Base-by-base conservation (phyloP, 2,329 filamentous ascomycete genomes). In the Aspergillus oerlinghausenensis region DNA sequence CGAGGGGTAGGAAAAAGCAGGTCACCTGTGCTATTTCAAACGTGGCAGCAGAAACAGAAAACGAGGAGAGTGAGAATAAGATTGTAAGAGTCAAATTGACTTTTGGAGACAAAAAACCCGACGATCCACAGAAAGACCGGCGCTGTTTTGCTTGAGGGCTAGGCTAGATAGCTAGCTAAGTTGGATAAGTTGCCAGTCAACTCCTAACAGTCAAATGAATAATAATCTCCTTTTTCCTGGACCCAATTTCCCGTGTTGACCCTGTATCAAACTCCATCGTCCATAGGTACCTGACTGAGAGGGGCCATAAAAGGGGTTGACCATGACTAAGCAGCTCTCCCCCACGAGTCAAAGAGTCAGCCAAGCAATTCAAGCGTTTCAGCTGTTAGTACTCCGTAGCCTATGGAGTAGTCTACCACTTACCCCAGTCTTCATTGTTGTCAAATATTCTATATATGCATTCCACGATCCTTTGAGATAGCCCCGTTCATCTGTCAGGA, bases 231-330 rank as follows among this genome's bases (percentile, higher is more conserved):
- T 47, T 47, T 25, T 11, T 14, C 43, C 21, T 47, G 43, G 42
- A 45, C 19, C n/a, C 42, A 19, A 19, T 45, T 45, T 45, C 42
- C 21, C 10, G 8, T 45, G 42, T 23, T 10, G 42, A 23, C 19
- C 42, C 42, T 23, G 8, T 45, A 23, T 11, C n/a, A 3, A 21
- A 9, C 11, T 14, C 25, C 25, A 26, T 26, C 7, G 25, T 7
- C 6, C 25, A 26, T 26, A 26, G 25, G 25, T 26, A 26, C 25
- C 25, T 26, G 49, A 28, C 21, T 49, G 43, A 50, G 52, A 35
- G 56, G 54, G 58, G 62, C 57, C 58, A 69, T 67, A 73, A 73
- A 73, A 73, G 71, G 71, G 71, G 71, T 64, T 72, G 59, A 10
- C 47, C 64, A 60, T 70, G 70, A 73, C 64, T 73, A 66, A 73